These are phyloP conservation scores for Aphanoascus verrucosus DNA, from an alignment of 2,329 filamentous ascomycete genomes.

Conservation along the genomic window DNA sequence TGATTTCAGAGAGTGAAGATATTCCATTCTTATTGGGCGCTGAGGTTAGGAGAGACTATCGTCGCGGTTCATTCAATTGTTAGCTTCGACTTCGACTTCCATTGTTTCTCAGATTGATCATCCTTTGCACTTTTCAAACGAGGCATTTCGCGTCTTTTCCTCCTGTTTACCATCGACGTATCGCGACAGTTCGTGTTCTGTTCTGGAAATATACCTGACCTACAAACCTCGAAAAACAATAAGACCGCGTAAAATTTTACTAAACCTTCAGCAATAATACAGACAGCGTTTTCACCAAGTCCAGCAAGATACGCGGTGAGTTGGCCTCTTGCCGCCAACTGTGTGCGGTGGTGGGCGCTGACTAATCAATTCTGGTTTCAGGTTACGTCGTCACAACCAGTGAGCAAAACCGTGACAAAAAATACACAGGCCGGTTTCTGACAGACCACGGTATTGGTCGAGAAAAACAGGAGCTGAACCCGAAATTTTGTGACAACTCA, in stretches of 20 bases:
- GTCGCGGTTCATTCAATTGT: not conserved
- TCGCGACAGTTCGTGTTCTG: conserved; percentile 2
- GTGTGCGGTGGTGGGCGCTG: not conserved
- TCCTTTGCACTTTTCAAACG: not conserved
- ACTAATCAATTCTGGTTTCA: conserved; percentile 1
- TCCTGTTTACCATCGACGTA: not conserved
- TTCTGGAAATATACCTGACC: conserved; percentile 11
- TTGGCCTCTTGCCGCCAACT: not conserved
- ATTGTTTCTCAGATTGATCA: no score
- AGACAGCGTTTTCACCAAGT: not conserved
- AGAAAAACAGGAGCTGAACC: conserved; percentile 12
- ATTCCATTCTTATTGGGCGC: not conserved
- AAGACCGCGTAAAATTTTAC: not conserved
- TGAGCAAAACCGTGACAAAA: conserved; percentile 11
- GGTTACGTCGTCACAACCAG: conserved; percentile 6
- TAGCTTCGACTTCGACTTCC: not conserved
- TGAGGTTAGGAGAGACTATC: not conserved
- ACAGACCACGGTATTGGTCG: conserved; percentile 13
- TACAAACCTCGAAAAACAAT: conserved; percentile 7
- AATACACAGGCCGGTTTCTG: conserved; percentile 14
- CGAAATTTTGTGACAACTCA: conserved; percentile 11
- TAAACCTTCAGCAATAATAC: conserved; percentile 1
- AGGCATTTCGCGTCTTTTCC: not conserved
- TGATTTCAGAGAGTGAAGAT: not conserved
- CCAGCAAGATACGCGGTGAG: not conserved